A percentile compares a stretch with the other conserved stretches of the same genome.
Conservation (phyloP, 768 basidiomycete genomes). For the Xerocomellus chrysenteron region DNA sequence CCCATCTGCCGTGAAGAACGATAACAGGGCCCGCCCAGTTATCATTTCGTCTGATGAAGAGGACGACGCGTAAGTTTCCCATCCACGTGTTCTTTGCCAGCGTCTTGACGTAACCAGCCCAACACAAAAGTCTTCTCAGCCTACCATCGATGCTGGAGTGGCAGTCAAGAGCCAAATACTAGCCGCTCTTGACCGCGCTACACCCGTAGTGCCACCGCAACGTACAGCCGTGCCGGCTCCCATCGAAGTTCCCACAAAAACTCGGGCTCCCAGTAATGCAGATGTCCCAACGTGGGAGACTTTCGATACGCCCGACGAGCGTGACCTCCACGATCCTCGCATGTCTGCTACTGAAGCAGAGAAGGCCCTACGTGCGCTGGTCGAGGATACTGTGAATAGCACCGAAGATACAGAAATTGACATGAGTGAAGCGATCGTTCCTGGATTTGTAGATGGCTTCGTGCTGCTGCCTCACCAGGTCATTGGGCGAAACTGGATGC, state of each 20-base stretch:
- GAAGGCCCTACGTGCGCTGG: conserved; percentile 72
- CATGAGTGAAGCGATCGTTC: conserved; percentile 66
- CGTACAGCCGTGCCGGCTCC: conserved; percentile 33
- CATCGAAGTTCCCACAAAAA: conserved; percentile 26
- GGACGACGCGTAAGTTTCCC: conserved; percentile 9
- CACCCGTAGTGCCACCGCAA: conserved; percentile 8
- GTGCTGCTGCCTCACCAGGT: conserved; percentile 85
- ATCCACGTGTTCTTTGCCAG: neutral
- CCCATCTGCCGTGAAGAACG: conserved; percentile 3
- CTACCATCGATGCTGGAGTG: neutral
- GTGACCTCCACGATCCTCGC: conserved; percentile 27
- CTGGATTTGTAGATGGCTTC: conserved; percentile 73
- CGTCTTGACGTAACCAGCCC: conserved; percentile 11
- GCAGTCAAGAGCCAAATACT: conserved; percentile 17
- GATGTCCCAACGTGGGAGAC: conserved; percentile 28
- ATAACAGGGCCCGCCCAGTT: conserved; percentile 10
- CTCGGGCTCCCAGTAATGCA: conserved; percentile 15
- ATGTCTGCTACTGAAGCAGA: conserved; percentile 62
- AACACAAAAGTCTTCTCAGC: neutral
- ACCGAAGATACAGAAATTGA: conserved; percentile 52
- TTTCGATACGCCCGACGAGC: conserved; percentile 30
- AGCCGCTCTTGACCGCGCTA: conserved; percentile 27
- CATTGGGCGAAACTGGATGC: conserved; percentile 85
- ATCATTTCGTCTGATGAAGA: conserved; percentile 37
- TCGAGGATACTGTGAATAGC: conserved; percentile 59